Conservation (phyloP, 768 basidiomycete species). For the Tylopilus sp. region DNA sequence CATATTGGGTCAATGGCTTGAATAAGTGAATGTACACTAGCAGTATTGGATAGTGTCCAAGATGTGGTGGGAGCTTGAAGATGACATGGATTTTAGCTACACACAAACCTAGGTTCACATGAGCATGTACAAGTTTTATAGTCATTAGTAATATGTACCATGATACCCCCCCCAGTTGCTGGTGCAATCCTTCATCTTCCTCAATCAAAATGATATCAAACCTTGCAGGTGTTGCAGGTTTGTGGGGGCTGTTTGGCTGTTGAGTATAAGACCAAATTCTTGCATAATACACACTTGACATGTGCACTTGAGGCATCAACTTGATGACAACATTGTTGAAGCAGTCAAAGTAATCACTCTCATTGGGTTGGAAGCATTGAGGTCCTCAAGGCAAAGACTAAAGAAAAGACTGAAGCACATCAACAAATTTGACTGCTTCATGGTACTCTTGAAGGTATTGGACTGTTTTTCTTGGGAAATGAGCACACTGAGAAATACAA, state of each 20-base stretch:
- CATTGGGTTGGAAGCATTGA: background rate
- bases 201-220: too few species aligned
- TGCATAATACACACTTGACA: too few species aligned
- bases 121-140: too few species aligned
- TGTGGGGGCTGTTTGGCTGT: too few species aligned
- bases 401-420: background rate
- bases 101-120: constrained; percentile 1
- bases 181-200: too few species aligned
- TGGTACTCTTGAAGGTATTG: background rate
- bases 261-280: too few species aligned
- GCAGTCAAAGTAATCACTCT: background rate
- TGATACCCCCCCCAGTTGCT: too few species aligned
- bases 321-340: background rate
- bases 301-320: too few species aligned
- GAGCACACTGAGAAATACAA: background rate
- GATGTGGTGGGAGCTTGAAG: constrained; percentile 22
- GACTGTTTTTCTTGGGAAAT: background rate
- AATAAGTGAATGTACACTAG: constrained; percentile 19
- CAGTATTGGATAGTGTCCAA: constrained; percentile 4
- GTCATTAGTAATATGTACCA: too few species aligned
- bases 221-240: too few species aligned
- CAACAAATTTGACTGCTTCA: background rate
- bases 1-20: background rate
- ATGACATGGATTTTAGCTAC: constrained; percentile 26
- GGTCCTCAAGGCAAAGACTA: background rate